Evolutionary conservation across 2,329 filamentous ascomycete species (phyloP).

Genomic region (Calonectria pseudoturangicola): DNA sequence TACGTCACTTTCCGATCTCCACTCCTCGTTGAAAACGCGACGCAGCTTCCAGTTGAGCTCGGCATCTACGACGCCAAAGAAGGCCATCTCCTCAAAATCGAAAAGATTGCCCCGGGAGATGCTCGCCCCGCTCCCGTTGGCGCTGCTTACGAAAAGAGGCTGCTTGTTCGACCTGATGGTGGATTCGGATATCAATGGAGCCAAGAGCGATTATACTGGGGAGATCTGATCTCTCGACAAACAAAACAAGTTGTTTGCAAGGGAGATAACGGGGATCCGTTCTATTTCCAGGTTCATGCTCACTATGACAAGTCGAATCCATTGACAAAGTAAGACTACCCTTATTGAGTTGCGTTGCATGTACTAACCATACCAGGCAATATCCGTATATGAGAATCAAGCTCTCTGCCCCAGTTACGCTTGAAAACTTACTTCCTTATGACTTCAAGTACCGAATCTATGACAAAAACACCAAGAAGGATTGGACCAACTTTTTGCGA

Average conservation of each 20-base stretch:
- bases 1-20: constrained; percentile 97
- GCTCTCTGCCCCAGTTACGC: constrained; percentile 91
- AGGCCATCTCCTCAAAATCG: constrained; percentile 95
- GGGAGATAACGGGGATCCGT: constrained; percentile 90
- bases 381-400: constrained; percentile 98
- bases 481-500: constrained; percentile 98
- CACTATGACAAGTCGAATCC: constrained; percentile 90
- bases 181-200: constrained; percentile 99
- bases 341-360: neutral
- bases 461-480: constrained; percentile 98
- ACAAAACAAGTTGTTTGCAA: constrained; percentile 92
- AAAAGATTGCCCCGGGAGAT: constrained; percentile 96
- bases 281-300: constrained; percentile 97
- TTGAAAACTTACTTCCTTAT: constrained; percentile 95
- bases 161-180: constrained; percentile 92
- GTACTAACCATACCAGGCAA: constrained; percentile 68
- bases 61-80: constrained; percentile 92
- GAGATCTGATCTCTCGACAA: constrained; percentile 88
- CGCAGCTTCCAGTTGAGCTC: constrained; percentile 95
- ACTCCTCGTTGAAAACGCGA: constrained; percentile 94
- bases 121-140: constrained; percentile 93
- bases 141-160: constrained; percentile 90
- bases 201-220: constrained; percentile 92
- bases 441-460: constrained; percentile 99
- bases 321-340: constrained; percentile 76